These are phyloP conservation scores for Fusarium equiseti DNA, from an alignment of 2,329 filamentous ascomycete species.

Conservation along the genomic window DNA sequence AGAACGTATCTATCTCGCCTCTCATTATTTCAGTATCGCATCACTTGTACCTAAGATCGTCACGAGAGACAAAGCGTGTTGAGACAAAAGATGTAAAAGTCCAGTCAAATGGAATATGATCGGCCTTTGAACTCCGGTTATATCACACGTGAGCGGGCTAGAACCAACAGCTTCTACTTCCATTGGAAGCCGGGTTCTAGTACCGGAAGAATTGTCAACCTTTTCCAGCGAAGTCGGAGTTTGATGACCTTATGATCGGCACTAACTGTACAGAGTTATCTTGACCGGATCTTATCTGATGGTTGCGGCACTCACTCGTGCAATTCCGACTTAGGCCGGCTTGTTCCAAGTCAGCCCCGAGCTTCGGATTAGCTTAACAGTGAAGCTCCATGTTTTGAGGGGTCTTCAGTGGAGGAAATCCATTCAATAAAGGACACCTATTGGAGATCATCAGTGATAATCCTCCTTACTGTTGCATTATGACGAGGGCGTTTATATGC, in stretches of 20 bases:
- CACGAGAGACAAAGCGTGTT: rapidly evolving
- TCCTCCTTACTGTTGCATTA: slow-evolving; percentile 18
- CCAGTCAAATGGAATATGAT: slow-evolving; percentile 24
- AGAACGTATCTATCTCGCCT: background rate
- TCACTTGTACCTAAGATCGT: background rate
- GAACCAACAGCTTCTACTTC: background rate
- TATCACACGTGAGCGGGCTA: slow-evolving; percentile 13
- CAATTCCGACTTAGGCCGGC: slow-evolving; percentile 42
- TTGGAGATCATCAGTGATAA: slow-evolving; percentile 24
- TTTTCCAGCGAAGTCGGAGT: slow-evolving; percentile 43
- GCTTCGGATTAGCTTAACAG: slow-evolving; percentile 13
- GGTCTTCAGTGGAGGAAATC: slow-evolving; percentile 23
- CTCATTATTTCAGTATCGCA: too few relatives aligned
- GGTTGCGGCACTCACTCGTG: slow-evolving; percentile 20
- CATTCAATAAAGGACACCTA: slow-evolving; percentile 2
- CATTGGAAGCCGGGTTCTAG: background rate
- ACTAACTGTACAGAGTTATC: slow-evolving; percentile 19
- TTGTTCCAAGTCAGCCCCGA: slow-evolving; percentile 27
- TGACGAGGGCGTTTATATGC: slow-evolving; percentile 11
- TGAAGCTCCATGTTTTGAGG: slow-evolving; percentile 23
- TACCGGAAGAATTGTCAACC: slow-evolving; percentile 24
- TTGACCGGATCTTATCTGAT: slow-evolving; percentile 29
- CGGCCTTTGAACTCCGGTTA: slow-evolving; percentile 31
- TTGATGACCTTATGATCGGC: slow-evolving; percentile 28
- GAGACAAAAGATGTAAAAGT: too few relatives aligned